phyloP scores from a whole-genome alignment of 768 basidiomycete genomes.

The Russula earlei region DNA sequence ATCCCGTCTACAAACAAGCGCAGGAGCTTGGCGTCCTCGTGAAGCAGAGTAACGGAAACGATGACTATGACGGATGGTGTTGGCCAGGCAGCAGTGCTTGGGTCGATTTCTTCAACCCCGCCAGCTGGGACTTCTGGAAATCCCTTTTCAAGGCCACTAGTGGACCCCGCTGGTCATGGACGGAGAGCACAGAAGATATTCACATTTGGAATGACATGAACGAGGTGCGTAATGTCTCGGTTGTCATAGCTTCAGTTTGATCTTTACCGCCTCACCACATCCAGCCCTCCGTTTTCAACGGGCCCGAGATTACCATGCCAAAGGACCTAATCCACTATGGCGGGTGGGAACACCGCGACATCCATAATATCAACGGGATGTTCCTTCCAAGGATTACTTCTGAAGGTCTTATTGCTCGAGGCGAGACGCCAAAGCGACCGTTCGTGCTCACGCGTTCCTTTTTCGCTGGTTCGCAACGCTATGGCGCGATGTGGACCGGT shows the following conservation, averaged over 20 bases:
- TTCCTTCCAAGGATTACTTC: slow-evolving; percentile 77
- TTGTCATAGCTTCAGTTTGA: background rate
- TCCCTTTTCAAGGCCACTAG: slow-evolving; percentile 60
- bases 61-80: slow-evolving; percentile 96
- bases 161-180: slow-evolving; percentile 63
- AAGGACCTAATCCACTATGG: slow-evolving; percentile 76
- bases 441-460: slow-evolving; percentile 95
- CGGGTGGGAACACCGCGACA: slow-evolving; percentile 96
- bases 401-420: slow-evolving; percentile 68
- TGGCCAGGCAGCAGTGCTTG: slow-evolving; percentile 96
- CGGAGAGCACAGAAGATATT: slow-evolving; percentile 69
- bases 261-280: slow-evolving; percentile 17
- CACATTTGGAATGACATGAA: slow-evolving; percentile 99
- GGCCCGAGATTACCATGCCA: slow-evolving; percentile 86
- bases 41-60: slow-evolving; percentile 68
- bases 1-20: slow-evolving; percentile 80
- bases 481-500: slow-evolving; percentile 98
- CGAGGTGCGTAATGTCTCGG: slow-evolving; percentile 46
- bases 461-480: slow-evolving; percentile 91
- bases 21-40: slow-evolving; percentile 74
- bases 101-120: slow-evolving; percentile 96
- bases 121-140: slow-evolving; percentile 86
- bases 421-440: slow-evolving; percentile 68
- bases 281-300: slow-evolving; percentile 98
- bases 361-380: slow-evolving; percentile 98